phyloP scores from a whole-genome alignment of 257 asterid genomes.

The Ilex asprella region DNA sequence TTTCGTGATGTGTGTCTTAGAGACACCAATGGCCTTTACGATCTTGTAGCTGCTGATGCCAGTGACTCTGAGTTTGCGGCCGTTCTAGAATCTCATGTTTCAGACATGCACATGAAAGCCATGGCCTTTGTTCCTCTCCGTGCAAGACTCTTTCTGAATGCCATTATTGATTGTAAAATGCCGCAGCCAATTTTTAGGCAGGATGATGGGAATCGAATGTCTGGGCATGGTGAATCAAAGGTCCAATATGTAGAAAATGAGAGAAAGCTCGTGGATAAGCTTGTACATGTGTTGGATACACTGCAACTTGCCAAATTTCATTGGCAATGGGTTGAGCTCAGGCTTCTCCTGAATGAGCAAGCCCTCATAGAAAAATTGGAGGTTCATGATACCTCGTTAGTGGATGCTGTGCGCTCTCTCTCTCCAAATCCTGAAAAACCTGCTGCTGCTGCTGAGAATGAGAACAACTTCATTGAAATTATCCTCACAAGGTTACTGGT shows the following conservation, averaged over 20 bases:
- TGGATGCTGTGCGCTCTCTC: constrained; percentile 74
- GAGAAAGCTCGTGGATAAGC: constrained; percentile 60
- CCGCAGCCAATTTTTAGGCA: constrained; percentile 42
- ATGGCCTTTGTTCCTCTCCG: constrained; percentile 91
- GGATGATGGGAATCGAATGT: constrained; percentile 50
- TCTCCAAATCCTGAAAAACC: constrained; percentile 66
- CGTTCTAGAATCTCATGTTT: constrained; percentile 55
- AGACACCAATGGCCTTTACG: constrained; percentile 69
- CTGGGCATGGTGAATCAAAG: constrained; percentile 59
- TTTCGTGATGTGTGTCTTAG: constrained; percentile 91
- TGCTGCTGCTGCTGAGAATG: constrained; percentile 77
- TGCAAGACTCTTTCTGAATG: constrained; percentile 80
- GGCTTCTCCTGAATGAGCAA: constrained; percentile 93
- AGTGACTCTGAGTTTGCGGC: constrained; percentile 83
- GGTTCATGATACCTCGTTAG: constrained; percentile 49
- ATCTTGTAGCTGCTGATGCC: constrained; percentile 61
- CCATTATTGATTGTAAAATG: constrained; percentile 76
- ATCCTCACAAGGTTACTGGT: constrained; percentile 85
- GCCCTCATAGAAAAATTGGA: constrained; percentile 81
- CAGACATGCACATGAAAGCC: constrained; percentile 56
- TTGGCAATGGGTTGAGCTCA: constrained; percentile 98
- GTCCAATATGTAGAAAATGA: constrained; percentile 53
- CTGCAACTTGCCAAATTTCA: constrained; percentile 97
- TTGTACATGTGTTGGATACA: constrained; percentile 73
- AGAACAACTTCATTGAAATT: constrained; percentile 77